Evolutionary conservation across 2,329 filamentous ascomycete species (phyloP).

Genomic region (Calonectria hongkongensis): DNA sequence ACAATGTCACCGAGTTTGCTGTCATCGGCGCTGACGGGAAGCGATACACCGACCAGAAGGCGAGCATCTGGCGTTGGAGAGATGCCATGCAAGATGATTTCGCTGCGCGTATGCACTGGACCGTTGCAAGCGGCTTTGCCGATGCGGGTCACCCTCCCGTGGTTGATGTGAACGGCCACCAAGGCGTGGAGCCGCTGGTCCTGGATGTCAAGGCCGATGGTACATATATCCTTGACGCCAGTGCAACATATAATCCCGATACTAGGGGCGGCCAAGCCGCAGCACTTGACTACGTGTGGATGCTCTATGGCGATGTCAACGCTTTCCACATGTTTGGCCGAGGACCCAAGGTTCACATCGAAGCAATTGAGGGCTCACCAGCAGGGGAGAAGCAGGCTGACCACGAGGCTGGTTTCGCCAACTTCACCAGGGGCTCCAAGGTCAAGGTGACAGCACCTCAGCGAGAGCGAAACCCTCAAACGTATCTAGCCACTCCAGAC

Average conservation of each 20-base stretch:
- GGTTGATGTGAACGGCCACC: conserved; percentile 20
- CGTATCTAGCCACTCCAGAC: conserved; percentile 17
- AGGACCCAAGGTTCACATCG: conserved; percentile 10
- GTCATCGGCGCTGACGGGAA: conserved; percentile 45
- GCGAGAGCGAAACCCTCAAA: conserved; percentile 20
- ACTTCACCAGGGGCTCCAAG: conserved; percentile 2
- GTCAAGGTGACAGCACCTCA: conserved; percentile 17
- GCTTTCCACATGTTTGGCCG: conserved; percentile 8
- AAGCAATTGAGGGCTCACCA: not conserved
- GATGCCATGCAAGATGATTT: conserved; percentile 64
- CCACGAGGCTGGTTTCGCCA: conserved; percentile 9
- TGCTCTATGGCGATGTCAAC: conserved; percentile 23
- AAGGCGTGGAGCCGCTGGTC: conserved; percentile 20
- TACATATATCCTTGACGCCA: conserved; percentile 24
- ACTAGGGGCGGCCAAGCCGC: not conserved
- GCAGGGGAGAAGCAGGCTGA: not conserved
- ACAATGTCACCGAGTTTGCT: conserved; percentile 12
- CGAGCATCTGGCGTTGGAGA: conserved; percentile 65
- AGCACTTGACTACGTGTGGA: conserved; percentile 8
- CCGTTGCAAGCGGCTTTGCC: conserved; percentile 31
- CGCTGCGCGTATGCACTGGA: conserved; percentile 64
- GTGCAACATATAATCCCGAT: conserved; percentile 15
- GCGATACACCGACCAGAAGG: conserved; percentile 45
- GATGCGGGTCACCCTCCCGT: conserved; percentile 13
- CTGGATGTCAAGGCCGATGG: not conserved